Evolutionary conservation across 495 filamentous ascomycete species (phyloP), one percentile per base, ranked within the genome.

Genomic region (Neurospora sp.): DNA sequence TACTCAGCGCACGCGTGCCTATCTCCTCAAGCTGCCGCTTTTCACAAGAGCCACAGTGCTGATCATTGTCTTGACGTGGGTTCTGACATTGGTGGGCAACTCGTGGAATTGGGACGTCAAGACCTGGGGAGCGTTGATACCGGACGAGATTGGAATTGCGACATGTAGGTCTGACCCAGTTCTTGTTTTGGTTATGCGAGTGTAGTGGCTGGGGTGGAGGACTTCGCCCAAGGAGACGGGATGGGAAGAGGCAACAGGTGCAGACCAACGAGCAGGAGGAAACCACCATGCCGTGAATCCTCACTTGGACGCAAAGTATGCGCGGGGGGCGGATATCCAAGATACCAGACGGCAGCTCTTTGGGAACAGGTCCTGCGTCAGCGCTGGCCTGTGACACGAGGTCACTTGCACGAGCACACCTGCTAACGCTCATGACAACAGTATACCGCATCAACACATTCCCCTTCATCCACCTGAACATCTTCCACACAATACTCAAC

Each of bases 381-480:
- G 10, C 8, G 37, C 14, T 3, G 59, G 39, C 16, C 31, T 69
- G 10, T 70, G 27, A 20, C 1, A 37, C 7, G n/a, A n/a, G 71
- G 38, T 20, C 5, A 22, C 22, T 37, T 44, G 65, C 38, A 18
- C 20, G 22, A 69, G 39, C 27, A 44, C 4, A 14, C 59, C 65
- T 73, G 39, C 37, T 20, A 40, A 45, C 37, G 27, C 71, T 71
- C 68, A 70, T 59, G 37, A 22, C 38, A 69, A 69, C 80, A 97
- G 95, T 97, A 87, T 93, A 98, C 80, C 92, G 96, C 73, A 85
- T 94, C 20, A 98, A 97, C 77, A 96, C 94, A 10, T 99, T 92
- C 80, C 94, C 95, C 3, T 85, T 99, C 70, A 91, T 98, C 71
- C 96, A 99, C 80, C 77, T 86, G 39, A 89, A 90, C 74, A 87